A percentile compares a stretch with the other conserved stretches of the same genome.
These are phyloP conservation scores for Diaporthe destruens DNA, from an alignment of 2,329 filamentous ascomycete genomes.

Conservation along the genomic window DNA sequence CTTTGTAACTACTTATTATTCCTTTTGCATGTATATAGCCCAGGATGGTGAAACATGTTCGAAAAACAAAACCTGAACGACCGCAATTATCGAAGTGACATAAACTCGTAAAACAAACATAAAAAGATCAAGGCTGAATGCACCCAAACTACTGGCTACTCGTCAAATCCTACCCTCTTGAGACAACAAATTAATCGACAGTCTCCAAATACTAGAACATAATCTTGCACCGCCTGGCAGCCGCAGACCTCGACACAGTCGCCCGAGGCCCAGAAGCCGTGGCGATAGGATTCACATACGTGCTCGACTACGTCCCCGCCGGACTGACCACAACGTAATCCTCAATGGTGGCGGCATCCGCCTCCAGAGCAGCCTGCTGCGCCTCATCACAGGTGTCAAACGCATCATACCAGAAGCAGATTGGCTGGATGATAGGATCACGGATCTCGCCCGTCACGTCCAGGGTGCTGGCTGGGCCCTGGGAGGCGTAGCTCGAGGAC, in stretches of 20 bases:
- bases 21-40: slow-evolving; percentile 36
- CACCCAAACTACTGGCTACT: too few relatives aligned
- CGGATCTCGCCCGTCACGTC: slow-evolving; percentile 58
- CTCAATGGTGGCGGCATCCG: slow-evolving; percentile 59
- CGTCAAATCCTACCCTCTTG: too few relatives aligned
- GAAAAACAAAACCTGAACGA: neutral
- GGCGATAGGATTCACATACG: slow-evolving; percentile 32
- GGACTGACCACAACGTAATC: slow-evolving; percentile 56
- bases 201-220: neutral
- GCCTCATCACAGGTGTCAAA: slow-evolving; percentile 55
- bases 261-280: neutral
- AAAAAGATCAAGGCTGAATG: too few relatives aligned
- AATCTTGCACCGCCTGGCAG: neutral
- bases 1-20: slow-evolving; percentile 34
- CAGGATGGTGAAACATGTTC: slow-evolving; percentile 29
- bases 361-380: slow-evolving; percentile 55
- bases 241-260: slow-evolving; percentile 11
- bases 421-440: slow-evolving; percentile 53
- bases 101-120: neutral
- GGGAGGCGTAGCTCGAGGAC: slow-evolving; percentile 48
- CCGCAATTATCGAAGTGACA: neutral
- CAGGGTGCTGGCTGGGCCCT: slow-evolving; percentile 55
- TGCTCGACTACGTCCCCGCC: slow-evolving; percentile 10
- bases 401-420: slow-evolving; percentile 59
- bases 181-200: neutral